These are phyloP conservation scores for Colletotrichum theobromicola DNA, from an alignment of 2,329 filamentous ascomycete genomes.

Conservation along the genomic window DNA sequence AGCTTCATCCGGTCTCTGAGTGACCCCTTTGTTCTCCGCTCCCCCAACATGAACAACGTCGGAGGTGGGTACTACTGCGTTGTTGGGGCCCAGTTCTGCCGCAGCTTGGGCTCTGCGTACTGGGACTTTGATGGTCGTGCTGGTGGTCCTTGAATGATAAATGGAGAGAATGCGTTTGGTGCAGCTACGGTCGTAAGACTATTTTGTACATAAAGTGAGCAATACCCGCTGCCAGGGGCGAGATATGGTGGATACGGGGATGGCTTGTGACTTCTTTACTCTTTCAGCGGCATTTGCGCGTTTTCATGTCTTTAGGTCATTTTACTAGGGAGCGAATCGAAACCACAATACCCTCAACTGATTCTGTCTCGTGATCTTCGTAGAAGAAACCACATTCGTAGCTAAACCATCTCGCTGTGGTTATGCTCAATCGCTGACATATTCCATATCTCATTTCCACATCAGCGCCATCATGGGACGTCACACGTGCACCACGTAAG, in stretches of 20 bases:
- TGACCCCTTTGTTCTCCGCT: neutral
- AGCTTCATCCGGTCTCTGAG: neutral
- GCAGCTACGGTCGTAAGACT: rapidly evolving
- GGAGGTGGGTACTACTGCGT: neutral
- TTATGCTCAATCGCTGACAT: neutral
- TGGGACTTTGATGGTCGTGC: neutral
- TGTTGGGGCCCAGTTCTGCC: neutral
- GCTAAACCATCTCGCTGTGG: rapidly evolving
- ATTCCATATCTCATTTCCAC: neutral
- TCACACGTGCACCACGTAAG: neutral
- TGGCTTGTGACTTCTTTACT: neutral
- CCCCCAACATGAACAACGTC: neutral
- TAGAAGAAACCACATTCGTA: rapidly evolving
- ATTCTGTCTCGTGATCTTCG: rapidly evolving
- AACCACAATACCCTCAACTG: neutral
- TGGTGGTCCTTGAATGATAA: neutral
- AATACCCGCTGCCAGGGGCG: neutral
- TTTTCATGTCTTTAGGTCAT: neutral
- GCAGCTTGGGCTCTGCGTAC: neutral
- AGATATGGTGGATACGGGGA: rapidly evolving
- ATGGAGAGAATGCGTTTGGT: neutral
- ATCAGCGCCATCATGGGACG: neutral
- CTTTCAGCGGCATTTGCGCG: neutral
- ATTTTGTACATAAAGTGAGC: neutral
- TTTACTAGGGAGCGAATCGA: neutral